Percentiles rank a stretch among this genome's conserved stretches.
These are phyloP conservation scores for Thozetella sp. DNA, from an alignment of 495 filamentous ascomycete species.

Conservation along the genomic window DNA sequence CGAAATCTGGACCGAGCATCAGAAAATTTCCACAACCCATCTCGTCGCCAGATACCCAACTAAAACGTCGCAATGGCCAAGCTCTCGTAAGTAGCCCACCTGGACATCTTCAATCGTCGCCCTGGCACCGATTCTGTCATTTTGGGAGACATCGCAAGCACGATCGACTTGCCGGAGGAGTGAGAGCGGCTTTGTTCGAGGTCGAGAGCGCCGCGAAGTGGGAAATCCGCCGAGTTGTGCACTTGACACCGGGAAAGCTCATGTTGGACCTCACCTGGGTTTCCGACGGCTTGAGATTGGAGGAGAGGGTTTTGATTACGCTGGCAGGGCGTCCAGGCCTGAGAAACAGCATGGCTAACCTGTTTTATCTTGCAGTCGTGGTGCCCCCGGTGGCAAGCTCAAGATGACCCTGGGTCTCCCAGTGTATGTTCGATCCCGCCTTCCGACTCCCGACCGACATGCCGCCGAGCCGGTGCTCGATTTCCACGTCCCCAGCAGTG, in stretches of 20 bases:
- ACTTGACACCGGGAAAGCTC: no score
- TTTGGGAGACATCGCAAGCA: not conserved
- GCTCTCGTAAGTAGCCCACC: conserved; percentile 41
- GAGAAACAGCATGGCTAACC: conserved; percentile 24
- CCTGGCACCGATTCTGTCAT: not conserved
- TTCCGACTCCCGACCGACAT: conserved; percentile 13
- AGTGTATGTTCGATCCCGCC: conserved; percentile 70
- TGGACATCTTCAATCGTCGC: not conserved
- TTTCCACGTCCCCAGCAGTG: not conserved
- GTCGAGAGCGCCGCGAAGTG: no score
- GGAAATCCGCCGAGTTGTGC: no score
- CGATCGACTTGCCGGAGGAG: not conserved
- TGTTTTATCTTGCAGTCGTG: conserved; percentile 61
- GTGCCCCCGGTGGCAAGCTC: conserved; percentile 98
- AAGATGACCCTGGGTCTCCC: conserved; percentile 99
- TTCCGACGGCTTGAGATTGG: no score
- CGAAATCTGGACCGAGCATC: conserved; percentile 13
- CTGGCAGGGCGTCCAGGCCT: no score
- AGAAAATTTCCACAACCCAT: conserved; percentile 35
- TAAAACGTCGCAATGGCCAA: conserved; percentile 51
- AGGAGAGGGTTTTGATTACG: no score
- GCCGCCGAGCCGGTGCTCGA: not conserved
- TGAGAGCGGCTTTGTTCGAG: no score
- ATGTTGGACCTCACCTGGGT: no score
- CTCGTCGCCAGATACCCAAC: conserved; percentile 31